Evolutionary conservation across 2,329 filamentous ascomycete species (phyloP), one percentile per base, ranked within the genome.

Genomic region (Paramyrothecium sp.): DNA sequence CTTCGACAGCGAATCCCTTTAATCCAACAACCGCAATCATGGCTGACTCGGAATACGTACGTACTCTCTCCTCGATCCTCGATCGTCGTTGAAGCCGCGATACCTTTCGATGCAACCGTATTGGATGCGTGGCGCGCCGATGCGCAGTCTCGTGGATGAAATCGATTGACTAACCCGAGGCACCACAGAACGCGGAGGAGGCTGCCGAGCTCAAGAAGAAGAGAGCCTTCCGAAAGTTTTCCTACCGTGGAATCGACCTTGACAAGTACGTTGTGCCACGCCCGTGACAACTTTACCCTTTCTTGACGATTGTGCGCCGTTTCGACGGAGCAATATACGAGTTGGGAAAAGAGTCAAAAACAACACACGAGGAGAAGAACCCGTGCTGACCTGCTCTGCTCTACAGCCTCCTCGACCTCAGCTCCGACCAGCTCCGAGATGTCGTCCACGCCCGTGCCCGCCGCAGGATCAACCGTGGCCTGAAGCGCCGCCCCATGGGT

Each of bases 401-500:
- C 56, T 60, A 73, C 75, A 97, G 94, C 84, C 94, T 99, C 79
- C 91, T 99, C 77, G 95, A 99, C 82, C 93, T 99, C 78, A 91
- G 89, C 77, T 97, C 93, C 75, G 95, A 98, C 81, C 91, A 98
- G 84, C 92, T 99, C 81, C 93, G 95, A 76, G 93, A 97, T 90
- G 91, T 99, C 79, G 93, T 99, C 75, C 95, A 99, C 86, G 95
- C 95, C 75, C 95, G 95, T 79, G 95, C 95, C 78, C 94, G 95
- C 78, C 89, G 95, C 81, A 89, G 96, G 79, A 98, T 99, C 90
- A 98, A 98, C 90, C 94, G 95, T 71, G 95, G 95, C 75, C 90
- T 99, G 75, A 99, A 98, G 91, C 93, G 95, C 86, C 96, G 96
- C 87, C 95, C 95, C 74, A 98, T 99, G 95, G 95, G 95, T 73